Base-by-base conservation (phyloP, 768 basidiomycete species). In the Mycena alexandri region DNA sequence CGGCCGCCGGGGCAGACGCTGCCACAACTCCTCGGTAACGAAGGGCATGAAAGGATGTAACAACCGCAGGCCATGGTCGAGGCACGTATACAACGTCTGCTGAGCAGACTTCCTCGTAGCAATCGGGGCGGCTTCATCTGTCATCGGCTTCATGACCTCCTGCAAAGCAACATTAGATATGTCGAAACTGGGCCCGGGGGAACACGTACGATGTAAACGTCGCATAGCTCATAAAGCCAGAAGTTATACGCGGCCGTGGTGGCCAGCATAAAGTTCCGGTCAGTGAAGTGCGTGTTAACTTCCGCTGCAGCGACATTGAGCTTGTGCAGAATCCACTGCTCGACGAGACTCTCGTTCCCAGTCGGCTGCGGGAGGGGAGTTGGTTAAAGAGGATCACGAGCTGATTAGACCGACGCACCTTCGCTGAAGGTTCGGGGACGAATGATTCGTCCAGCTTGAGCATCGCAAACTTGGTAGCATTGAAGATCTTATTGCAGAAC, bases 401-500 rank as follows among this genome's bases (percentile, higher is more conserved):
- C 50, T 13, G 29, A 48, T 41, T 7, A 24, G 44, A 33, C 4
- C 60, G 6, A 73, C 83, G 51, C 65, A 93, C 96, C 86, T 92
- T 89, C 14, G 89, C 81, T 4, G 85, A 82, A 1, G 89, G 81
- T 65, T 88, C 83, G 17, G 97, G 95, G 34, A 91, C 88, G 73
- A 98, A 99, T 46, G 84, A 79, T 44, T 89, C 89, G 63, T 95
- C 96, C 36, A 99, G 84, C 82, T 97, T 97, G 78, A 98, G 89
- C 93, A 99, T 95, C n/a, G 96, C 97, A 73, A 99, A 99, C 79
- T 96, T 96, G 53, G 96, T 98, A 1, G 98, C 98, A 76, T 99
- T 99, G 86, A 97, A 99, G 29, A 99, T 90, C 84, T 99, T 99
- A 84, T 99, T 99, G 84, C 98, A 99, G 84, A 99, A 99, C 80